These are phyloP conservation scores for Pleurozium schreberi DNA, from an alignment of 225 moss, liverwort and hornwort genomes.

Conservation along the genomic window DNA sequence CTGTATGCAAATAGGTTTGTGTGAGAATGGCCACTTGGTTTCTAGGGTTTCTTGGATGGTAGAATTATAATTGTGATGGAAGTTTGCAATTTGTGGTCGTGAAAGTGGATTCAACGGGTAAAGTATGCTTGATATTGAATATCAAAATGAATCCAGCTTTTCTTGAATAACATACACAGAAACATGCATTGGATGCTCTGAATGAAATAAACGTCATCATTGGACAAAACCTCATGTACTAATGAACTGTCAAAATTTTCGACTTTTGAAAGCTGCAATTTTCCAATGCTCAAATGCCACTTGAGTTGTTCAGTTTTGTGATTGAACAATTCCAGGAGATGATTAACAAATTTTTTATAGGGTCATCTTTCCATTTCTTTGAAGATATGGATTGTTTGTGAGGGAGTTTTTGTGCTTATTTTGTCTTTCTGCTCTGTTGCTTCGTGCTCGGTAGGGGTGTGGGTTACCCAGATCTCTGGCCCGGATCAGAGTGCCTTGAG, in stretches of 20 bases:
- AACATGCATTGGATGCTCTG: background rate
- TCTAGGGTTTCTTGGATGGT: background rate
- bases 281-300: background rate
- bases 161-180: background rate
- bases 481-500: slow-evolving; percentile 55
- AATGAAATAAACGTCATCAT: background rate
- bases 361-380: background rate
- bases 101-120: background rate
- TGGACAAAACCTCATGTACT: background rate
- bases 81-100: background rate
- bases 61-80: background rate
- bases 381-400: background rate
- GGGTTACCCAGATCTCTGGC: slow-evolving; percentile 88
- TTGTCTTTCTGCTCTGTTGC: background rate
- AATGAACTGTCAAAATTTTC: background rate
- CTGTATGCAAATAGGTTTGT: background rate
- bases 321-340: background rate
- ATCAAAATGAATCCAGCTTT: background rate
- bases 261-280: background rate
- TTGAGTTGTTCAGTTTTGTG: background rate
- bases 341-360: background rate
- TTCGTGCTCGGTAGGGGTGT: slow-evolving; percentile 47
- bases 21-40: too few relatives aligned
- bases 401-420: background rate
- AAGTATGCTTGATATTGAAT: background rate